Percentiles rank a stretch among this genome's conserved stretches.
phyloP scores from a whole-genome alignment of 2,329 filamentous ascomycete genomes.

The Talaromyces islandicus region DNA sequence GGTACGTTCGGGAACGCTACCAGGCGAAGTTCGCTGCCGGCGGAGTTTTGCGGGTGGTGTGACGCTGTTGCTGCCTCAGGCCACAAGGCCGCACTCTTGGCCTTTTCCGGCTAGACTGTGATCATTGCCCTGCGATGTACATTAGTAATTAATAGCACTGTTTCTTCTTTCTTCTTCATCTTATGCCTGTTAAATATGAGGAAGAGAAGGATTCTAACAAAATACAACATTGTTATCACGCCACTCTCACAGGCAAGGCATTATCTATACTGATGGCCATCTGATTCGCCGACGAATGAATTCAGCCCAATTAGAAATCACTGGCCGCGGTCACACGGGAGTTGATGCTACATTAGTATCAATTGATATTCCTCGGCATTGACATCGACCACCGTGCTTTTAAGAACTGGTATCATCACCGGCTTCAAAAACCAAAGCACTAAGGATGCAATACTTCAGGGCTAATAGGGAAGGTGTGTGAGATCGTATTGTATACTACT shows the following conservation, averaged over 20 bases:
- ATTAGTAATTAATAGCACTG: too few relatives aligned
- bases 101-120: not conserved
- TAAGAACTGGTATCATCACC: not conserved
- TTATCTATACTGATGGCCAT: not conserved
- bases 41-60: slow-evolving; percentile 17
- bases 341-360: not conserved
- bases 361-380: not conserved
- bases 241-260: not conserved
- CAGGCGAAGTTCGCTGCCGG: not conserved
- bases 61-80: slow-evolving; percentile 11
- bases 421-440: not conserved
- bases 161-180: too few relatives aligned
- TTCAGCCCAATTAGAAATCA: not conserved
- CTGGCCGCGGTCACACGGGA: not conserved
- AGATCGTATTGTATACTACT: too few relatives aligned
- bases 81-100: slow-evolving; percentile 4
- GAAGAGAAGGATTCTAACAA: not conserved
- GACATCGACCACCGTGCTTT: not conserved
- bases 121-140: not conserved
- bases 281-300: not conserved
- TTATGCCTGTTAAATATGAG: too few relatives aligned
- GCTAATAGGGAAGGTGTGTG: not conserved
- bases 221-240: not conserved
- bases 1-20: slow-evolving; percentile 5
- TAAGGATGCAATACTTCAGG: not conserved